Percentiles rank a stretch among this genome's conserved stretches.
Conservation (phyloP, 495 filamentous ascomycete species). For the Penicillium samsonianum region DNA sequence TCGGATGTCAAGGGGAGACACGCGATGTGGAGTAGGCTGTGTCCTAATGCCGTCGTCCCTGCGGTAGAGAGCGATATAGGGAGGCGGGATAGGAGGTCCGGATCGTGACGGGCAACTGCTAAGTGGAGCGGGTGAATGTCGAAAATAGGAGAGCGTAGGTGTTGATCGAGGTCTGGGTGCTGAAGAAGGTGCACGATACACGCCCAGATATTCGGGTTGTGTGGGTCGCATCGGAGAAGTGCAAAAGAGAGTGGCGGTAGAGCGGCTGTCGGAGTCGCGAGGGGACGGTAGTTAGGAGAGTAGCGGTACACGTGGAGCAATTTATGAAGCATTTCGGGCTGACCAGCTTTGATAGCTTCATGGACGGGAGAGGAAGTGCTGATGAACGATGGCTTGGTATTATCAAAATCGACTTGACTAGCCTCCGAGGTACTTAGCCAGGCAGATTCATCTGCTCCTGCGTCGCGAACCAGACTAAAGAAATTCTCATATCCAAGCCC, state of each 20-base stretch:
- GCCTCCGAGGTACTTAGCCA: neutral
- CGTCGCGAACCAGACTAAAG: neutral
- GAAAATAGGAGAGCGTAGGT: conserved; percentile 21
- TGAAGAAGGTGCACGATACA: neutral
- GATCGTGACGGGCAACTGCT: conserved; percentile 18
- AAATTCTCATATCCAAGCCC: neutral
- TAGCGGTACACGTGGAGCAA: neutral
- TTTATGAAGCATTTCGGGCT: neutral
- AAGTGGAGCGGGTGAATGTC: conserved; percentile 22
- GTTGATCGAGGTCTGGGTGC: neutral
- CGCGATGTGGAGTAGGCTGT: conserved; percentile 4
- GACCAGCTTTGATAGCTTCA: neutral
- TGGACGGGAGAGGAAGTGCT: neutral
- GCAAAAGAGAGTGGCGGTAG: conserved; percentile 1
- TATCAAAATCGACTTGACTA: neutral
- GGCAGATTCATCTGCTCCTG: conserved; percentile 3
- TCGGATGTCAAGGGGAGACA: neutral
- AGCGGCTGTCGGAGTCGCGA: neutral
- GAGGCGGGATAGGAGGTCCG: conserved; percentile 15
- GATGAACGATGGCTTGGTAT: neutral
- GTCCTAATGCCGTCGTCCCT: neutral
- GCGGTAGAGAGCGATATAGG: neutral
- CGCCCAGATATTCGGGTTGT: neutral
- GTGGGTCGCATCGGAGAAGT: neutral
- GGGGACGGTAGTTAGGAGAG: neutral